Evolutionary conservation across 2,329 filamentous ascomycete genomes (phyloP).

Genomic region (Pseudofabraea citricarpa): DNA sequence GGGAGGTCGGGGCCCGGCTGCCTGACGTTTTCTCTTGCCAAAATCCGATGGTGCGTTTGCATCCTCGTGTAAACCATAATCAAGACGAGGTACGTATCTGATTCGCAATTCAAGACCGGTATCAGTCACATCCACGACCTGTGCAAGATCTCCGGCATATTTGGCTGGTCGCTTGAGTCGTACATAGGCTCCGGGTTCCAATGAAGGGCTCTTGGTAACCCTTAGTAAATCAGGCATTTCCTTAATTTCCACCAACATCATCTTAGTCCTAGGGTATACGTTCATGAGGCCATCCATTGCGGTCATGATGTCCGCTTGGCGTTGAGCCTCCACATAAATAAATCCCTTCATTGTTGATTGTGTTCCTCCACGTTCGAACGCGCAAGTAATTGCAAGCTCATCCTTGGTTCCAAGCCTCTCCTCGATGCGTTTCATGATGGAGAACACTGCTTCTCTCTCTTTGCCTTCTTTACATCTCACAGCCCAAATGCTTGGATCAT

Average conservation of each 20-base stretch:
- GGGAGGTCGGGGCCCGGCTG: constrained; percentile 67
- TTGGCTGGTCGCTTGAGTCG: constrained; percentile 75
- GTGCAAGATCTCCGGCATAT: constrained; percentile 84
- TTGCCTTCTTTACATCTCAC: constrained; percentile 93
- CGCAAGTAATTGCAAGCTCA: constrained; percentile 78
- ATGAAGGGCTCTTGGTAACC: constrained; percentile 77
- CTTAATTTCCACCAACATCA: constrained; percentile 87
- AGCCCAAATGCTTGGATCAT: constrained; percentile 95
- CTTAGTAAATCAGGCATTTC: constrained; percentile 97
- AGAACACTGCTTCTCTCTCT: constrained; percentile 84
- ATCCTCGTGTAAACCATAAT: constrained; percentile 89
- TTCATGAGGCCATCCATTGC: constrained; percentile 82
- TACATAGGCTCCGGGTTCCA: constrained; percentile 88
- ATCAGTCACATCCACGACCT: constrained; percentile 87
- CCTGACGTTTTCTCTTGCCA: constrained; percentile 73
- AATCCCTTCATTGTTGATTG: constrained; percentile 85
- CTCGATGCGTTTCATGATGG: constrained; percentile 83
- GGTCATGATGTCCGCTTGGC: constrained; percentile 78
- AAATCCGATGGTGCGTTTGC: constrained; percentile 35
- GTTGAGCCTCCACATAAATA: constrained; percentile 88
- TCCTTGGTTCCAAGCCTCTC: constrained; percentile 75
- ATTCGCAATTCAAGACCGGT: constrained; percentile 88
- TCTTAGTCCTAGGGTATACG: constrained; percentile 82
- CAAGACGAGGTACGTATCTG: constrained; percentile 81
- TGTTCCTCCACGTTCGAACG: constrained; percentile 80